phyloP scores from a whole-genome alignment of 2,329 filamentous ascomycete species.

The Cercospora berteroae region DNA sequence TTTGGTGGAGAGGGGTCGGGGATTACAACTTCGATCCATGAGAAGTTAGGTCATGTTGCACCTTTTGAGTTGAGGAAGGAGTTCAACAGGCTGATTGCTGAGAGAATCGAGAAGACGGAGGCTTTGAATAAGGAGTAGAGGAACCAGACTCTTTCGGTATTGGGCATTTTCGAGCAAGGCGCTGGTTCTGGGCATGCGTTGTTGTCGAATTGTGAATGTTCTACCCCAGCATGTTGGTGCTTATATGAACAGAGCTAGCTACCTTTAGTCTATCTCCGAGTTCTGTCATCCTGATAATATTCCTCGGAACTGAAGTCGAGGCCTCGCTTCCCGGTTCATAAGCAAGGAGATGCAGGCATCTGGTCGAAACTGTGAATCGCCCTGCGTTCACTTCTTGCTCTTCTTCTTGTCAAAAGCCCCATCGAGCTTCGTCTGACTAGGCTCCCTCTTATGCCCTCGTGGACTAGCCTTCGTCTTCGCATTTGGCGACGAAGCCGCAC shows the following conservation, averaged over 20 bases:
- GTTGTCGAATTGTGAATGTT: not conserved
- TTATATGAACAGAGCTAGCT: not conserved
- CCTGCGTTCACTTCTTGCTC: slow-evolving; percentile 3
- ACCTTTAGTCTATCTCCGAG: not conserved
- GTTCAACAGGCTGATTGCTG: slow-evolving; percentile 64
- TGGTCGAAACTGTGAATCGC: not conserved
- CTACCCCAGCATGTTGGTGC: not conserved
- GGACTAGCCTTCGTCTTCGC: slow-evolving; percentile 15
- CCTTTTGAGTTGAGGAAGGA: slow-evolving; percentile 68
- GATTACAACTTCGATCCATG: slow-evolving; percentile 59
- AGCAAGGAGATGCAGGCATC: not conserved
- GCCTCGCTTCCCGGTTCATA: too few species aligned
- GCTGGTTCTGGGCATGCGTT: not conserved
- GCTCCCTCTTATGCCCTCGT: slow-evolving; percentile 35
- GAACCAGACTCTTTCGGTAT: too few species aligned
- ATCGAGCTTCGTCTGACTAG: slow-evolving; percentile 37
- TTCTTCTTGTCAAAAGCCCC: slow-evolving; percentile 36
- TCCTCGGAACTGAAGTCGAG: not conserved
- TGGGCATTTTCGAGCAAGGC: not conserved
- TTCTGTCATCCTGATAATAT: not conserved
- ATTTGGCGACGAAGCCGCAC: not conserved
- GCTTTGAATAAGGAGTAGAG: slow-evolving; percentile 18
- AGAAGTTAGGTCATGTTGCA: slow-evolving; percentile 73
- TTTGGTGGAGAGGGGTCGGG: slow-evolving; percentile 59
- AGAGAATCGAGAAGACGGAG: slow-evolving; percentile 55